phyloP scores from a whole-genome alignment of 2,329 filamentous ascomycete species.

The Diplodia mutila region DNA sequence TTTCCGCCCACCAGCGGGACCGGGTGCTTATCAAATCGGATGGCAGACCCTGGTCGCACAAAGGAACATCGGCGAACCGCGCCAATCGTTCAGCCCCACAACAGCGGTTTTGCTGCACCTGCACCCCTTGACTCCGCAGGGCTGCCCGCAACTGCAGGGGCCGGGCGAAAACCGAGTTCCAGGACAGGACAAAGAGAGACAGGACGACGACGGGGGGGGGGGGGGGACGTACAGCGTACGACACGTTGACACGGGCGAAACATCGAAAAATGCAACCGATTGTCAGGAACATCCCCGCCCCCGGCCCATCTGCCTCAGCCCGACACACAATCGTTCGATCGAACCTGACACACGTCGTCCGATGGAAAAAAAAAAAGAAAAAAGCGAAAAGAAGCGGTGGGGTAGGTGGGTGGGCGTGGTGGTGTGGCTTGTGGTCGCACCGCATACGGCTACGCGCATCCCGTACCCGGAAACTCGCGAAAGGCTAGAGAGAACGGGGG shows the following conservation, averaged over 20 bases:
- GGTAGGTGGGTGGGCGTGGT: too few relatives aligned
- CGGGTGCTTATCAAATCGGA: slow-evolving; percentile 1
- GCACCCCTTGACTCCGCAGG: slow-evolving; percentile 9
- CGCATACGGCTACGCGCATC: too few relatives aligned
- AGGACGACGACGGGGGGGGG: too few relatives aligned
- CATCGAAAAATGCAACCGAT: too few relatives aligned
- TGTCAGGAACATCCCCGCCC: too few relatives aligned
- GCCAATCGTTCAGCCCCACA: background rate
- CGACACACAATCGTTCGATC: too few relatives aligned
- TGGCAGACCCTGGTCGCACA: background rate
- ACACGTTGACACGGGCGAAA: background rate
- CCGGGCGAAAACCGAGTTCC: background rate
- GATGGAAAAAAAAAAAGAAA: too few relatives aligned
- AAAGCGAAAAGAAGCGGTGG: too few relatives aligned
- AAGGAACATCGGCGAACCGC: too few relatives aligned
- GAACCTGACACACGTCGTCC: too few relatives aligned
- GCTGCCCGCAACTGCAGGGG: background rate
- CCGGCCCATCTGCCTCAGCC: too few relatives aligned
- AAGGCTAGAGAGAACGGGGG: background rate
- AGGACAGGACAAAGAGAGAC: background rate
- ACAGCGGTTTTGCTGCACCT: background rate
- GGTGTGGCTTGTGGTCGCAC: background rate
- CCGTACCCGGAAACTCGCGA: background rate
- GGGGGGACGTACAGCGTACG: too few relatives aligned
- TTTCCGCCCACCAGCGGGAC: background rate